These are phyloP conservation scores for Inosperma sp. DNA, from an alignment of 768 basidiomycete species.

Conservation along the genomic window DNA sequence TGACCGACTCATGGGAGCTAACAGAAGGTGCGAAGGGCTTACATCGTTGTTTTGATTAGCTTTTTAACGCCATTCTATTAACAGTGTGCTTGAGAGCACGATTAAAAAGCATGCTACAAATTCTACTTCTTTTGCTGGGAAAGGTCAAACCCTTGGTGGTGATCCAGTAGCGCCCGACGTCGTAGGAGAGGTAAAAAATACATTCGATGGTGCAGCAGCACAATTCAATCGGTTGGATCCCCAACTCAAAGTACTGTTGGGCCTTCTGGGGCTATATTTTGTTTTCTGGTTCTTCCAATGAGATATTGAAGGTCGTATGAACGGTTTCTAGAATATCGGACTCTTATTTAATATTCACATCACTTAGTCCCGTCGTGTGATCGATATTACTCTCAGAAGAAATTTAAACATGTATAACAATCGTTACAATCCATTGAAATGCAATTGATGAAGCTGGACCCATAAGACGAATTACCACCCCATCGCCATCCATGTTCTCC, in stretches of 20 bases:
- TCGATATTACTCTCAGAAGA: neutral
- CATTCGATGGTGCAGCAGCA: conserved; percentile 31
- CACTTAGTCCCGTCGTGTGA: neutral
- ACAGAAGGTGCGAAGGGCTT: conserved; percentile 47
- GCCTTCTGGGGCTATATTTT: conserved; percentile 58
- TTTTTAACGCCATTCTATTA: conserved; percentile 1
- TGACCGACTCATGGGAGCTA: conserved; percentile 69
- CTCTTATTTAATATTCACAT: too few species aligned
- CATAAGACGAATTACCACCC: conserved; percentile 40
- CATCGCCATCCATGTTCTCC: conserved; percentile 48
- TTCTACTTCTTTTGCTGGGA: conserved; percentile 56
- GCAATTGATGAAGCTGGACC: conserved; percentile 17
- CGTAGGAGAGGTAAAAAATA: conserved; percentile 30
- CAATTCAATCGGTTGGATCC: conserved; percentile 53
- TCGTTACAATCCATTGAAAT: neutral
- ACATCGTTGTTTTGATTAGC: neutral
- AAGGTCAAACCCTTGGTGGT: conserved; percentile 69
- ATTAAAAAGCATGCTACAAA: conserved; percentile 48
- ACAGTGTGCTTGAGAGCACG: conserved; percentile 58
- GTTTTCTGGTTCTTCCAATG: conserved; percentile 51
- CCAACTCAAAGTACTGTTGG: conserved; percentile 61
- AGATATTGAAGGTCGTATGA: neutral
- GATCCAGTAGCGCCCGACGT: conserved; percentile 34
- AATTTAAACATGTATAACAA: too few species aligned
- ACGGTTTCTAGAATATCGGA: too few species aligned